Percentiles rank a stretch among this genome's conserved stretches.
Conservation (phyloP, 2,329 filamentous ascomycete genomes). For the Penicillium vulpinum region DNA sequence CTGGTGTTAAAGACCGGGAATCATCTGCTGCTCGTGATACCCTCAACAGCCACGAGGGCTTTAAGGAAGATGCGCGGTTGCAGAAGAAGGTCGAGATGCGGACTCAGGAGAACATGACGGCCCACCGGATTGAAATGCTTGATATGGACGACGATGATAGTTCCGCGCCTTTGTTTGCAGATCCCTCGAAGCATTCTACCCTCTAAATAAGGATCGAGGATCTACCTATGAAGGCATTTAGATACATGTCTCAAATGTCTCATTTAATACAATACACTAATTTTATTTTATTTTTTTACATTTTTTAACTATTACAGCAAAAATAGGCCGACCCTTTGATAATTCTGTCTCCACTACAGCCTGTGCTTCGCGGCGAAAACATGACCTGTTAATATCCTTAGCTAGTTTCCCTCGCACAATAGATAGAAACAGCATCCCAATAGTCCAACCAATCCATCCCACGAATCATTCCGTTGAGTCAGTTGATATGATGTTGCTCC, state of each 20-base stretch:
- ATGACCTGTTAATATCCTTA: not conserved
- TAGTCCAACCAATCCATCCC: not conserved
- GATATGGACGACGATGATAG: conserved; percentile 24
- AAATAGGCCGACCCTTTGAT: not conserved
- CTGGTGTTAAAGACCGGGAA: conserved; percentile 25
- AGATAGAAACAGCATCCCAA: not conserved
- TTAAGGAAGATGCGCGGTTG: conserved; percentile 28
- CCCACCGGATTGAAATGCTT: conserved; percentile 25
- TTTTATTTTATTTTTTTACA: no score
- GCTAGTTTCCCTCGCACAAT: not conserved
- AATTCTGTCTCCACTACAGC: not conserved
- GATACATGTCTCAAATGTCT: not conserved
- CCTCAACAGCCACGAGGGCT: conserved; percentile 23
- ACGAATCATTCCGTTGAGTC: not conserved
- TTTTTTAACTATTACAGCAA: not conserved
- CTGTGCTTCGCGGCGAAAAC: not conserved
- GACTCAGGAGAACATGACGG: conserved; percentile 29
- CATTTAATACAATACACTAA: not conserved
- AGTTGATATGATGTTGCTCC: not conserved
- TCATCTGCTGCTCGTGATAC: conserved; percentile 15
- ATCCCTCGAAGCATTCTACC: conserved; percentile 20
- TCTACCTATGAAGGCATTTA: not conserved
- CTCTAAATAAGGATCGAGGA: conserved; percentile 4
- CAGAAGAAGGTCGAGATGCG: conserved; percentile 32
- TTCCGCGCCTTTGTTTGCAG: conserved; percentile 17